Conservation (phyloP, 768 basidiomycete genomes). For the Hirschioporus abietinus region DNA sequence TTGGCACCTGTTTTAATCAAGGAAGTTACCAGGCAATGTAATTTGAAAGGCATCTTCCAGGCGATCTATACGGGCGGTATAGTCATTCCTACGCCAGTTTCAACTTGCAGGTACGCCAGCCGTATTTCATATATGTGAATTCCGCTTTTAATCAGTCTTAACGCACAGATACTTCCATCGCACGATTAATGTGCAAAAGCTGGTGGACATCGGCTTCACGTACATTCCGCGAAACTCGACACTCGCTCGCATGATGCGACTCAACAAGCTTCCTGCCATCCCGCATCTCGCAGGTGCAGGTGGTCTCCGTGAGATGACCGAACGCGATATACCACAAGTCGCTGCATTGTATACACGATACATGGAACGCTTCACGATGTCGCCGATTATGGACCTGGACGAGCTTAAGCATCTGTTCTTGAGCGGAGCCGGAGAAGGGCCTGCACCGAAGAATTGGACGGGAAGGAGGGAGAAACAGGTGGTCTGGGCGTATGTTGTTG, state of each 20-base stretch:
- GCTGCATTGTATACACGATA: slow-evolving; percentile 67
- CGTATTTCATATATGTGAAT: slow-evolving; percentile 3
- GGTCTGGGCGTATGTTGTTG: slow-evolving; percentile 94
- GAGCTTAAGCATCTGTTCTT: slow-evolving; percentile 86
- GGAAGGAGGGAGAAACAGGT: slow-evolving; percentile 74
- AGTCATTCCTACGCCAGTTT: slow-evolving; percentile 88
- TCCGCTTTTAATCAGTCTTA: not conserved
- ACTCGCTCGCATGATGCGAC: slow-evolving; percentile 81
- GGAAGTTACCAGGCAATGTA: slow-evolving; percentile 90
- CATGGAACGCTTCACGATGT: slow-evolving; percentile 83
- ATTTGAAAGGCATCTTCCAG: slow-evolving; percentile 89
- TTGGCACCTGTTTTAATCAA: slow-evolving; percentile 95
- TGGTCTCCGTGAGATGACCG: slow-evolving; percentile 87
- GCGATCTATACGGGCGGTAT: slow-evolving; percentile 96
- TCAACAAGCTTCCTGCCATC: slow-evolving; percentile 58
- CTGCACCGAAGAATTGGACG: slow-evolving; percentile 40
- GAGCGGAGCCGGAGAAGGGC: slow-evolving; percentile 69
- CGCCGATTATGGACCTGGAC: slow-evolving; percentile 64
- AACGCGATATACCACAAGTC: slow-evolving; percentile 67
- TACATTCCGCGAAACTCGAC: slow-evolving; percentile 83
- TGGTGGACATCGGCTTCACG: slow-evolving; percentile 88
- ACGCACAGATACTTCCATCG: slow-evolving; percentile 83
- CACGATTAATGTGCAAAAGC: slow-evolving; percentile 84
- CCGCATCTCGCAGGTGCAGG: slow-evolving; percentile 31
- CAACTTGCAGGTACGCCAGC: slow-evolving; percentile 63